Evolutionary conservation across 2,329 filamentous ascomycete species (phyloP).

Genomic region (Coniochaeta sp.): DNA sequence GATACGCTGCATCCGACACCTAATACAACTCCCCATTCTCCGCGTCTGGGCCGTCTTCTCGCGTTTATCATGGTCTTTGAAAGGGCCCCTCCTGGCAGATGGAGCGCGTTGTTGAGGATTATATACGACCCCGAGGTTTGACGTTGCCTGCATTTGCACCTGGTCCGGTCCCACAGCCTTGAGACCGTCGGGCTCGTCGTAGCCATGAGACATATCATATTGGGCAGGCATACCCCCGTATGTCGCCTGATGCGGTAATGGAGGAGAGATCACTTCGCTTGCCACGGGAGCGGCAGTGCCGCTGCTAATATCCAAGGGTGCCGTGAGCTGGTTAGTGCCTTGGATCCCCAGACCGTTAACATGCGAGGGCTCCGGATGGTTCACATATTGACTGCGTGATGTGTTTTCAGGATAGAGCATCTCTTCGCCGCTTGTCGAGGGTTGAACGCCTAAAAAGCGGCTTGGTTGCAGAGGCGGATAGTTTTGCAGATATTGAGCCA

Average conservation of each 20-base stretch:
- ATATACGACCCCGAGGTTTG: slow-evolving; percentile 24
- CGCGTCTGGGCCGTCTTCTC: slow-evolving; percentile 50
- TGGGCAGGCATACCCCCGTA: slow-evolving; percentile 3
- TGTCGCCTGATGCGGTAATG: slow-evolving; percentile 6
- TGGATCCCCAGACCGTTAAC: slow-evolving; percentile 5
- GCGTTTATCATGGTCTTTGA: slow-evolving; percentile 42
- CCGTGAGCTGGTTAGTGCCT: slow-evolving; percentile 4
- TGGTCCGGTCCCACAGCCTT: slow-evolving; percentile 7
- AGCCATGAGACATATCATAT: slow-evolving; percentile 9
- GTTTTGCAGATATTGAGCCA: slow-evolving; percentile 21
- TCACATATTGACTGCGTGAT: slow-evolving; percentile 15
- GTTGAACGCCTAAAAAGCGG: slow-evolving; percentile 14
- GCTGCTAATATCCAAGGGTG: slow-evolving; percentile 2
- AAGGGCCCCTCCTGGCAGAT: slow-evolving; percentile 41
- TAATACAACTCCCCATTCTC: slow-evolving; percentile 51
- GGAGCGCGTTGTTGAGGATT: slow-evolving; percentile 24
- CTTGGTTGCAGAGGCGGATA: slow-evolving; percentile 30
- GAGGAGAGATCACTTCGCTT: slow-evolving; percentile 3
- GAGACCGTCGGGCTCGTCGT: slow-evolving; percentile 5
- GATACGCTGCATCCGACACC: slow-evolving; percentile 56
- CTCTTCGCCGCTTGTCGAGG: slow-evolving; percentile 23
- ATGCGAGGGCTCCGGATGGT: not conserved
- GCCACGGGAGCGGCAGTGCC: slow-evolving; percentile 5
- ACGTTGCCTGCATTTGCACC: slow-evolving; percentile 6
- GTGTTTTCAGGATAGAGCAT: slow-evolving; percentile 31